Evolutionary conservation across 129 eudicot genomes (phyloP).

Genomic region (Daucus carota): DNA sequence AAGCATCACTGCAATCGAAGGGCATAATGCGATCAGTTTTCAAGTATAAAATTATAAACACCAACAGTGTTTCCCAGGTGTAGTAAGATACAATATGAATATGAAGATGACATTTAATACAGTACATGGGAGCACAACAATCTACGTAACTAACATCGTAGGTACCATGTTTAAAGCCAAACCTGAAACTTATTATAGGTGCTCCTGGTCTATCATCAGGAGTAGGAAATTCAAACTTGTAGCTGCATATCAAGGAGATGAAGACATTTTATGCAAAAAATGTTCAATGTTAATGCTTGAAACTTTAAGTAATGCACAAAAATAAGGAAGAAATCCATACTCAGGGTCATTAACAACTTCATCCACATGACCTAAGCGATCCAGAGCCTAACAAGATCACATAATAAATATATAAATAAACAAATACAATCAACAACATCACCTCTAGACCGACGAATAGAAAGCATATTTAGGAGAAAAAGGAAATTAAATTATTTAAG

Average conservation of each 20-base stretch:
- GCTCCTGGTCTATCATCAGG: conserved; percentile 98
- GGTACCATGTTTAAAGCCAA: conserved; percentile 7
- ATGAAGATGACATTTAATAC: neutral
- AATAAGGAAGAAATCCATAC: conserved; percentile 38
- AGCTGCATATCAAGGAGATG: conserved; percentile 43
- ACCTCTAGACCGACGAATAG: neutral
- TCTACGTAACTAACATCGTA: neutral
- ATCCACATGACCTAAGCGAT: conserved; percentile 81
- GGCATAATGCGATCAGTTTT: neutral
- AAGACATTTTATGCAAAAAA: conserved; percentile 5
- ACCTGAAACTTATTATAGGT: conserved; percentile 99
- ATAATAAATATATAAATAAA: neutral
- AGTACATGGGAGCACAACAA: neutral
- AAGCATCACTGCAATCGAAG: conserved; percentile 74
- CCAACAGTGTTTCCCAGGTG: neutral
- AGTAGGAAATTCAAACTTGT: conserved; percentile 96
- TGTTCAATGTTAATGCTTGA: neutral
- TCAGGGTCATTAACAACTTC: conserved; percentile 96
- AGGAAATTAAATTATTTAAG: neutral
- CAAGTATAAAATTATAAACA: neutral
- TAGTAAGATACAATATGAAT: neutral
- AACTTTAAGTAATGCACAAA: neutral
- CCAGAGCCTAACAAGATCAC: conserved; percentile 65
- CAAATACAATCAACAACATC: neutral
- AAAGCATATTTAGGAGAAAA: conserved; percentile 1